These are phyloP conservation scores for Fomitopsis pinicola DNA, from an alignment of 1,284 basidiomycete genomes.

Conservation along the genomic window DNA sequence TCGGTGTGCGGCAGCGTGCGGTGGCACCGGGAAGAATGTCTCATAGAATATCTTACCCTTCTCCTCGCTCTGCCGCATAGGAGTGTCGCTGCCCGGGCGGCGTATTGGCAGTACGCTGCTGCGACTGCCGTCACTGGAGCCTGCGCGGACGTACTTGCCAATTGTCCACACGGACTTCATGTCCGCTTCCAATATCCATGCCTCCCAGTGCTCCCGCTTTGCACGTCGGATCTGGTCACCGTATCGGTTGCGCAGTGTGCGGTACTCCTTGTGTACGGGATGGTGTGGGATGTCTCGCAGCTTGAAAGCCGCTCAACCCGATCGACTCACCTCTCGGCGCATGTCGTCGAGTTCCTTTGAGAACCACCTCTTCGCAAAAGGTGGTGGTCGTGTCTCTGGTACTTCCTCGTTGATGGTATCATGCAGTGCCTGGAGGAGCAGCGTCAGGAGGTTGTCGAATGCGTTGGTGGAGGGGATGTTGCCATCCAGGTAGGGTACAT, in stretches of 20 bases:
- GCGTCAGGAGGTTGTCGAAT: conserved; percentile 8
- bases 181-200: background rate
- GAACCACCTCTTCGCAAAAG: conserved; percentile 26
- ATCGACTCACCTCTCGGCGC: conserved; percentile 20
- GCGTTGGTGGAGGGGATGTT: conserved; percentile 9
- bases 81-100: background rate
- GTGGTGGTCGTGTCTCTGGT: conserved; percentile 17
- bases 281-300: conserved; percentile 26
- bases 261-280: conserved; percentile 20
- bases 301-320: conserved; percentile 23
- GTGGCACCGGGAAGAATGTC: conserved; percentile 28
- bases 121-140: conserved; percentile 26
- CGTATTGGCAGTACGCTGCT: conserved; percentile 29
- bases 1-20: conserved; percentile 4
- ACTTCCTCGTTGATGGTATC: conserved; percentile 18
- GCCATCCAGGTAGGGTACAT: background rate
- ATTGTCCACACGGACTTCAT: too few relatives aligned
- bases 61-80: conserved; percentile 17
- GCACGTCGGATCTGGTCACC: conserved; percentile 20
- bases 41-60: conserved; percentile 26
- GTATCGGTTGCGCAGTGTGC: conserved; percentile 22
- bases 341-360: conserved; percentile 18
- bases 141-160: conserved; percentile 19
- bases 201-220: conserved; percentile 30
- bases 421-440: conserved; percentile 17